Evolutionary conservation across 305 asterid species (phyloP).

Genomic region (Rubia peregrina): DNA sequence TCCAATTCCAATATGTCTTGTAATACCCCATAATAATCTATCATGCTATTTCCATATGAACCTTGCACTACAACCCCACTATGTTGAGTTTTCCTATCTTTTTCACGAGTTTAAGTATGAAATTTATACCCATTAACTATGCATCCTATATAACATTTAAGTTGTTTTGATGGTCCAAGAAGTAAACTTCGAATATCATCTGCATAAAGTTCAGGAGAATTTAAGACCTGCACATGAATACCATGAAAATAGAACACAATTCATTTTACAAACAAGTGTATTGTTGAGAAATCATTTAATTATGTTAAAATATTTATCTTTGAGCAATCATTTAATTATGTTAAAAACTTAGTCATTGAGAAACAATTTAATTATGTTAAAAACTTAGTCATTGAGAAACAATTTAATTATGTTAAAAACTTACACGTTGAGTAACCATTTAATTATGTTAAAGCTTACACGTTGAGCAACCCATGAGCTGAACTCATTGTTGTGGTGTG

Average conservation of each 20-base stretch:
- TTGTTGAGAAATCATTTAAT: too few relatives aligned
- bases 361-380: not conserved
- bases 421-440: too few relatives aligned
- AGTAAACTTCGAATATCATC: not conserved
- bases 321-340: not conserved
- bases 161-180: not conserved
- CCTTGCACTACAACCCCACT: not conserved
- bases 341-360: too few relatives aligned
- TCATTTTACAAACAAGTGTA: not conserved
- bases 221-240: not conserved
- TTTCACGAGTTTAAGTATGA: not conserved
- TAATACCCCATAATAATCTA: too few relatives aligned
- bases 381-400: too few relatives aligned
- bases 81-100: not conserved
- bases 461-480: not conserved
- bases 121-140: constrained; percentile 1
- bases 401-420: not conserved
- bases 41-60: too few relatives aligned
- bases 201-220: not conserved
- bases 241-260: not conserved
- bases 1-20: too few relatives aligned
- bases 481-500: not conserved
- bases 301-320: not conserved
- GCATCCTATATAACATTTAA: not conserved
- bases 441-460: not conserved